Evolutionary conservation across 1,139 yeast species (phyloP).

Genomic region (Geotrichum fermentans): DNA sequence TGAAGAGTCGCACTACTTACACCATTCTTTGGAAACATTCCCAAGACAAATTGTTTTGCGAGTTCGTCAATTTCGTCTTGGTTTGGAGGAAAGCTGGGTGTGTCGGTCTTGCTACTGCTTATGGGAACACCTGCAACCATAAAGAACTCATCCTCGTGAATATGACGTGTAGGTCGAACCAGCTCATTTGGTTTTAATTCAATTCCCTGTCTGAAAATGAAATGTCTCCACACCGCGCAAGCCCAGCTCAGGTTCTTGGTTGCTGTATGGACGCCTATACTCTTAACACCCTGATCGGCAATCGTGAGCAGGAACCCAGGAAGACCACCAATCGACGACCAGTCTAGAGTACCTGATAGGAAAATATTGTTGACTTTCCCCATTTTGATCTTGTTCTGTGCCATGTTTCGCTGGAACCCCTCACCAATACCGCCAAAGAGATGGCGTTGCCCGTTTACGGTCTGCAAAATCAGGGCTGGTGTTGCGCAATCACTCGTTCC

Average conservation of each 20-base stretch:
- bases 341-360: constrained; percentile 65
- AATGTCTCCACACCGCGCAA: constrained; percentile 78
- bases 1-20: background rate
- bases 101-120: background rate
- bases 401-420: constrained; percentile 71
- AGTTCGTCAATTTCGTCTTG: constrained; percentile 13
- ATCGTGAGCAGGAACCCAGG: constrained; percentile 84
- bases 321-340: constrained; percentile 79
- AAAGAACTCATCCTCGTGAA: constrained; percentile 49
- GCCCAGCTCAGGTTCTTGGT: constrained; percentile 44
- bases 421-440: constrained; percentile 79
- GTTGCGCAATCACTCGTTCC: constrained; percentile 56
- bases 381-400: constrained; percentile 38
- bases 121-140: constrained; percentile 49
- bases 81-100: background rate
- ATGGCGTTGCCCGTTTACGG: constrained; percentile 52
- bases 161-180: background rate
- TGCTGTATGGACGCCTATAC: constrained; percentile 46
- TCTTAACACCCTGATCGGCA: constrained; percentile 70
- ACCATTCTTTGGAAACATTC: constrained; percentile 23
- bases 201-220: constrained; percentile 79
- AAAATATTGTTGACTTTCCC: constrained; percentile 58
- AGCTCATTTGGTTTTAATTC: constrained; percentile 36
- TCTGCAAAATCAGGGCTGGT: constrained; percentile 54
- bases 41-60: constrained; percentile 19